Conservation (phyloP, 768 basidiomycete species). For the Auriculariales sp. region DNA sequence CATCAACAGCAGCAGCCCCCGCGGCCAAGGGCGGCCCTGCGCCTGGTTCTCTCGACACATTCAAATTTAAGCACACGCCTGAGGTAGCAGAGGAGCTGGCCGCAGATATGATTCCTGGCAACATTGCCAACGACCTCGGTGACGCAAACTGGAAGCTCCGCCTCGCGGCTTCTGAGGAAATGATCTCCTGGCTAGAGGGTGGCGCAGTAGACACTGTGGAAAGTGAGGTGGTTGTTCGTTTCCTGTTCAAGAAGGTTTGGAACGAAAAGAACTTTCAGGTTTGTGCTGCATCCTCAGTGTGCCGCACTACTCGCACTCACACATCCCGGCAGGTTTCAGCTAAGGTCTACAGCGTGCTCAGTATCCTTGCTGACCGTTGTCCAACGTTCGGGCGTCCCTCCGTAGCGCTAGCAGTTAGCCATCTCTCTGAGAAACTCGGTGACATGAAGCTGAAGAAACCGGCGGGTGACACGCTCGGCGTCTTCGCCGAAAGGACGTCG, state of each 20-base stretch:
- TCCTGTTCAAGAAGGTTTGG: conserved; percentile 88
- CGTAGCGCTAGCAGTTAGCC: conserved; percentile 63
- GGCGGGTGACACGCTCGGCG: conserved; percentile 70
- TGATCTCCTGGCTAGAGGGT: conserved; percentile 66
- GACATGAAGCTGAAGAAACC: conserved; percentile 96
- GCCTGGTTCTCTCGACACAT: conserved; percentile 52
- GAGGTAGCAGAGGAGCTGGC: conserved; percentile 85
- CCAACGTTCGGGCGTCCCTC: conserved; percentile 79
- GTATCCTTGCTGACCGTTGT: conserved; percentile 56
- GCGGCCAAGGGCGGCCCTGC: conserved; percentile 33
- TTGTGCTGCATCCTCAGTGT: conserved; percentile 5
- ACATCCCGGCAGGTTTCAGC: conserved; percentile 54
- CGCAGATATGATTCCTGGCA: conserved; percentile 52
- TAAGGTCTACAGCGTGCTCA: conserved; percentile 73
- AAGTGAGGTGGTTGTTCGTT: conserved; percentile 76
- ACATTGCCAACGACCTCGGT: conserved; percentile 56
- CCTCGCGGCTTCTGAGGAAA: conserved; percentile 73
- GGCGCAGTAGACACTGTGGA: conserved; percentile 51
- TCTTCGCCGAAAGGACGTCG: conserved; percentile 85
- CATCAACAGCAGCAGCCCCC: conserved; percentile 22
- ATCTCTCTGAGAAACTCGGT: conserved; percentile 87
- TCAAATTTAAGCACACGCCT: conserved; percentile 82
- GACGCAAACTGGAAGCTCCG: conserved; percentile 91
- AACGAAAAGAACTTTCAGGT: conserved; percentile 99
- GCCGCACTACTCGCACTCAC: not conserved